Evolutionary conservation across 2,329 filamentous ascomycete species (phyloP), one percentile per base, ranked within the genome.

Genomic region (Stachybotrys echinatus): DNA sequence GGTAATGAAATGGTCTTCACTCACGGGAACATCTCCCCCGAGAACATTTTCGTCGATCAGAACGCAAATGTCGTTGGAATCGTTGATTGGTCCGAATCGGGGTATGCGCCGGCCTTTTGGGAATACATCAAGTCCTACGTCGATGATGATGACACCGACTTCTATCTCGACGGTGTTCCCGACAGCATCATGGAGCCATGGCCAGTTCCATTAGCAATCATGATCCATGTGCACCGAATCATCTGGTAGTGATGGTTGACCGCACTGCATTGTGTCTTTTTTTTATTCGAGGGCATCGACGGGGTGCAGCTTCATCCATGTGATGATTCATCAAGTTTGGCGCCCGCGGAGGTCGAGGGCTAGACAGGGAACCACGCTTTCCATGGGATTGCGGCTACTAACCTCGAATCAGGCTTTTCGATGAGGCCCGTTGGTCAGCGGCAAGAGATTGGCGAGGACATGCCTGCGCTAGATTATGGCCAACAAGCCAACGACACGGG

Each of bases 101-200:
- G 53, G 12, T 52, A 49, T 34, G 53, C 50, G 5, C 53, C 55
- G 3, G 23, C 37, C 4, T 54, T 50, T 42, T 55, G 48, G 51
- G 53, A 55, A 40, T 55, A 52, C 12, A 19, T 31, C 50, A 55
- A 57, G 39, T 45, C 51, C 2, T 45, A 44, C 6, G 31, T 54
- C 3, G 34, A 50, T 7, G 51, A 48, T n/a, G 31, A 45, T 4
- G 49, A 51, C 22, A 21, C 23, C 4, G 18, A 14, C 12, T 52
- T 55, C 20, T 42, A 53, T 8, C 37, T 43, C 5, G 49, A 49
- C 10, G 45, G 44, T 6, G 17, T 45, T 2, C 34, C 51, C 17
- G 46, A 56, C 31, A 40, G 17, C 3, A 50, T 53, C 14, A 4
- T 55, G 43, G 14, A 50, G 17, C 48, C 23, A 6, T 52, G 48